phyloP scores from a whole-genome alignment of 176 grass and related monocot species.

The Rhipidocladum racemiflorum region DNA sequence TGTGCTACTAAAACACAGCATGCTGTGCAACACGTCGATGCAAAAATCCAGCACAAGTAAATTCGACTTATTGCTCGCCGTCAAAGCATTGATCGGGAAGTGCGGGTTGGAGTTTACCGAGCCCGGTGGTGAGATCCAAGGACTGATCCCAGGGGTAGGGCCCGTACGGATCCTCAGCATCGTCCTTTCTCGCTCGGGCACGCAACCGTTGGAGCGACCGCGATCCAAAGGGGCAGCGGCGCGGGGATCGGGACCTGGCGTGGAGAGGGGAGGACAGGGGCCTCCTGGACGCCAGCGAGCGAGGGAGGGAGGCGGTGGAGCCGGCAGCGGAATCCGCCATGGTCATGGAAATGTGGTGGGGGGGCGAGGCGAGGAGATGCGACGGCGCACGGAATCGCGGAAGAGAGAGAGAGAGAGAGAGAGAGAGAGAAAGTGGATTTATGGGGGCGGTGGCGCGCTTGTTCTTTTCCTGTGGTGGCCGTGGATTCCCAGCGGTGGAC shows the following conservation, averaged over 20 bases:
- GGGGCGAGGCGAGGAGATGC: background rate
- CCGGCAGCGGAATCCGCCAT: conserved; percentile 63
- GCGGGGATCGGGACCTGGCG: conserved; percentile 8
- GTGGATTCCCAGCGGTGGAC: conserved; percentile 31
- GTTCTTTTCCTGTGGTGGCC: conserved; percentile 21
- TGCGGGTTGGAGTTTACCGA: conserved; percentile 7
- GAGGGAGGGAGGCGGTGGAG: conserved; percentile 34
- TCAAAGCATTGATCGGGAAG: background rate
- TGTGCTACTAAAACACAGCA: background rate
- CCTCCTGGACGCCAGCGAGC: conserved; percentile 39
- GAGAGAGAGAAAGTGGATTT: background rate
- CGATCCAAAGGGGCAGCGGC: conserved; percentile 14
- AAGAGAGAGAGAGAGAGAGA: background rate
- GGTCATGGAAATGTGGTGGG: conserved; percentile 38
- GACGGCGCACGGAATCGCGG: background rate
- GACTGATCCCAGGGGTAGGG: conserved; percentile 92
- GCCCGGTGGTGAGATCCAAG: conserved; percentile 33
- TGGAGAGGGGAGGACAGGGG: conserved; percentile 33
- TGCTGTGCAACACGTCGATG: background rate
- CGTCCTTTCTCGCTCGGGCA: conserved; percentile 44
- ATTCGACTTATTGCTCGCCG: background rate
- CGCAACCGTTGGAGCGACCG: conserved; percentile 32
- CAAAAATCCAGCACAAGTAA: background rate
- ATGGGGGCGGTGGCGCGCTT: conserved; percentile 10
- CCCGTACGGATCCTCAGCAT: conserved; percentile 71